phyloP scores from a whole-genome alignment of 148 eudicot genomes.

The Beta vulgaris region DNA sequence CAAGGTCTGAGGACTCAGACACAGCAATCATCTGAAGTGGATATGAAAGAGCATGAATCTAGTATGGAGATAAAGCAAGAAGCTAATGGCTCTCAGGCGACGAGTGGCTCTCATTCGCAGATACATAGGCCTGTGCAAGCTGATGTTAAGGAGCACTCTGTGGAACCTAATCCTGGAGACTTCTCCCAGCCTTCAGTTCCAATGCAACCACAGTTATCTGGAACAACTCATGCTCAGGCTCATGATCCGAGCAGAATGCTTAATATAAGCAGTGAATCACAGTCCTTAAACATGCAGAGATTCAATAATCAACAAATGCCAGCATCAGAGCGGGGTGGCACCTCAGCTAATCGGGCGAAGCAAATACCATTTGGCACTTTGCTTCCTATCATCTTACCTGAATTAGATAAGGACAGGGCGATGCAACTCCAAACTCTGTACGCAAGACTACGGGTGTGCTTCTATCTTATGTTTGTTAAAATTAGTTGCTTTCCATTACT shows the following conservation, averaged over 20 bases:
- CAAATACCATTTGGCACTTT: slow-evolving; percentile 88
- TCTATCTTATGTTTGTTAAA: background rate
- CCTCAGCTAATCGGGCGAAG: slow-evolving; percentile 45
- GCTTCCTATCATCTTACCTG: slow-evolving; percentile 81
- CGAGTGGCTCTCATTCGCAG: slow-evolving; percentile 33
- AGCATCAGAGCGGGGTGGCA: slow-evolving; percentile 42
- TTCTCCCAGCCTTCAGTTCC: slow-evolving; percentile 36
- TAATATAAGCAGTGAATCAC: slow-evolving; percentile 40
- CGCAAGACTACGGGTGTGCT: slow-evolving; percentile 53
- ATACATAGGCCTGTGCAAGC: slow-evolving; percentile 36
- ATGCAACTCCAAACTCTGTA: slow-evolving; percentile 75
- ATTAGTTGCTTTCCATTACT: background rate
- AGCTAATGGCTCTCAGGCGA: slow-evolving; percentile 36
- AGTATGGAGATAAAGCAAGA: slow-evolving; percentile 43
- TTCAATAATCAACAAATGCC: slow-evolving; percentile 42
- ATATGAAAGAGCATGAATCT: slow-evolving; percentile 40
- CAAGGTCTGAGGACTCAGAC: slow-evolving; percentile 36
- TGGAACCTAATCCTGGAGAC: slow-evolving; percentile 41
- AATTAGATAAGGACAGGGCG: slow-evolving; percentile 82
- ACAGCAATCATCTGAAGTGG: slow-evolving; percentile 45
- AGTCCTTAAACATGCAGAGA: slow-evolving; percentile 41
- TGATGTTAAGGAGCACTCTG: slow-evolving; percentile 34
- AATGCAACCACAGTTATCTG: slow-evolving; percentile 41
- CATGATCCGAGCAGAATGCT: slow-evolving; percentile 37
- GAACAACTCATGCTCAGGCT: slow-evolving; percentile 33